A percentile compares a stretch with the other conserved stretches of the same genome.
Conservation (phyloP, 768 basidiomycete species). For the Tricholoma hemisulphureum region DNA sequence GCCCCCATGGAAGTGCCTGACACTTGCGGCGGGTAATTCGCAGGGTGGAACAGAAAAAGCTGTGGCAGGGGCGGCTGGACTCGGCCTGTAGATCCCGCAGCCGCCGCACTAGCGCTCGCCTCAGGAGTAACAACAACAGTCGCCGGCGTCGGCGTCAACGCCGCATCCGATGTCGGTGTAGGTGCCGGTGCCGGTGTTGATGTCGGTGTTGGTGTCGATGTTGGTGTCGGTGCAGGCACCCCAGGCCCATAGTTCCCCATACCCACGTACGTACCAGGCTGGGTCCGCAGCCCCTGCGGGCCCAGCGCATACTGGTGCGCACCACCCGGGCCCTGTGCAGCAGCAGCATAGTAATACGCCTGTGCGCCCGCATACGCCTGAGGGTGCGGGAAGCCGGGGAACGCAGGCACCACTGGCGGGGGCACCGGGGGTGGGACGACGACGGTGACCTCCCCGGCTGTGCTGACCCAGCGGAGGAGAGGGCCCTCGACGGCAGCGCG, state of each 20-base stretch:
- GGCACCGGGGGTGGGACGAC: conserved; percentile 35
- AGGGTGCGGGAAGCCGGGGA: conserved; percentile 5
- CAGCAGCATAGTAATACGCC: conserved; percentile 12
- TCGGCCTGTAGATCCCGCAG: background rate
- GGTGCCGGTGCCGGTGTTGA: conserved; percentile 2
- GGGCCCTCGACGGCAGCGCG: conserved; percentile 65
- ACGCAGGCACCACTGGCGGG: conserved; percentile 3
- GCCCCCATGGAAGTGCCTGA: too few species aligned
- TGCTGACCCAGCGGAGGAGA: conserved; percentile 69
- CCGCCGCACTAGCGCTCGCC: background rate
- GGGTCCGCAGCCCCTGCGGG: background rate
- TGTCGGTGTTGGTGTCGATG: too few species aligned
- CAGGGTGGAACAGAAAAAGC: conserved; percentile 14
- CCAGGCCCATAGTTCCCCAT: background rate
- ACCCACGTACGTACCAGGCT: conserved; percentile 5
- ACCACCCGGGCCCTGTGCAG: conserved; percentile 8
- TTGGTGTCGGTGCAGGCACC: conserved; percentile 1
- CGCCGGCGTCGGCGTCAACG: too few species aligned
- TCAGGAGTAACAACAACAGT: too few species aligned
- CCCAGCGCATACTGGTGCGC: conserved; percentile 10
- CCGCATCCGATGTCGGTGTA: too few species aligned
- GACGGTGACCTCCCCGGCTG: conserved; percentile 55
- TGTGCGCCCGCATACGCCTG: too few species aligned
- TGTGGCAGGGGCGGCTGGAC: too few species aligned
- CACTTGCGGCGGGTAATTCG: conserved; percentile 14